phyloP scores from a whole-genome alignment of 148 eudicot species.

The Rhododendron ovatum region DNA sequence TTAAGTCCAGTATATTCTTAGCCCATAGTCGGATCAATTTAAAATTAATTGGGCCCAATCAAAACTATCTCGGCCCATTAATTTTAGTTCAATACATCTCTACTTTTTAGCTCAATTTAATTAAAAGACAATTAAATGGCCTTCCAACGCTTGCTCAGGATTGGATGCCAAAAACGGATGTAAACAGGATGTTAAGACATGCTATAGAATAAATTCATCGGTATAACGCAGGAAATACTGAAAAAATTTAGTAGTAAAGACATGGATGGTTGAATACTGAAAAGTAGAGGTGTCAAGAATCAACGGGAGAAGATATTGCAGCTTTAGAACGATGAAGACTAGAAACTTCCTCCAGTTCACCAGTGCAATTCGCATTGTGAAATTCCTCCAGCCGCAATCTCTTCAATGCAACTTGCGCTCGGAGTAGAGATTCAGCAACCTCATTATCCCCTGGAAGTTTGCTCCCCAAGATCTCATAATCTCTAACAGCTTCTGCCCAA shows the following conservation, averaged over 20 bases:
- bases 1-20: no score
- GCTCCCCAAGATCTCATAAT: conserved; percentile 28
- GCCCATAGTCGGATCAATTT: no score
- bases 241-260: background rate
- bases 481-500: conserved; percentile 31
- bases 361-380: background rate
- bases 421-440: conserved; percentile 27
- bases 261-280: background rate
- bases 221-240: background rate
- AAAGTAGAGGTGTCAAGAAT: background rate
- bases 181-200: background rate
- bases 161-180: no score
- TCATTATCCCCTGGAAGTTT: conserved; percentile 29
- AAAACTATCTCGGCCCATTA: no score
- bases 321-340: conserved; percentile 6
- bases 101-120: no score
- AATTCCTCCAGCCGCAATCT: conserved; percentile 13
- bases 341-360: background rate
- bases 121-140: no score
- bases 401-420: conserved; percentile 25
- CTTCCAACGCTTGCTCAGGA: no score
- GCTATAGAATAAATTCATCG: background rate
- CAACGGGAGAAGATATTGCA: conserved; percentile 12
- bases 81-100: no score
- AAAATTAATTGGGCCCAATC: no score